Base-by-base conservation (phyloP, 345 rosid species). In the Rhizophora mangle region DNA sequence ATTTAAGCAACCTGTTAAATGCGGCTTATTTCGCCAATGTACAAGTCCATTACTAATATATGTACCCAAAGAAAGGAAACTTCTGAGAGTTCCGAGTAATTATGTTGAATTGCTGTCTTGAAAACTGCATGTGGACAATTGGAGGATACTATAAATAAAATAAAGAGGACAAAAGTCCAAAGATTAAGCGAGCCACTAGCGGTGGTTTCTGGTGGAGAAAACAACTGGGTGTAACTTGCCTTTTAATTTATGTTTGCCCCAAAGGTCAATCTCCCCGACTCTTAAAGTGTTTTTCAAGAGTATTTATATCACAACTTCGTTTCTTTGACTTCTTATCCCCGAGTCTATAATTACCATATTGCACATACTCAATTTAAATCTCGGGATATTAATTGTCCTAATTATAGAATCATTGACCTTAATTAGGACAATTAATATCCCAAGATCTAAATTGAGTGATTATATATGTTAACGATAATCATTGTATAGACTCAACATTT, bases 141-240 rank as follows among this genome's bases (percentile, higher is more conserved):
- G 36, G 15, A n/a, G 54, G 63, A 58, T 58, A 26, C 30, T 39
- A 39, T 27, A 20, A 52, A 65, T 43, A 8, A 65, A 51, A 16
- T 58, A 9, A 51, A 30, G 21, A 24, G 26, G 6, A 29, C 37
- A 27, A 68, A 58, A 54, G 63, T 57, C 39, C 5, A 43, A 65
- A 58, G 19, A 37, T 57, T 37, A 18, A 3, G 71, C 10, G 64
- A 57, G 55, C 71, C 71, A 20, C 27, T 11, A 8, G 29, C 36
- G 24, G 39, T 27, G 6, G 36, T 57, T 43, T 57, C 55, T n/a
- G 24, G 27, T 18, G 43, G 39, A 15, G 9, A 54, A 56, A 52
- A 20, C 69, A 52, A 65, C 46, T 65, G 37, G 7, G 3, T 4
- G 11, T 37, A 18, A 37, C 71, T 57, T 68, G 63, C 71, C 53